These are phyloP conservation scores for Cucurbita ficifolia DNA, from an alignment of 306 rosid species.

Conservation along the genomic window DNA sequence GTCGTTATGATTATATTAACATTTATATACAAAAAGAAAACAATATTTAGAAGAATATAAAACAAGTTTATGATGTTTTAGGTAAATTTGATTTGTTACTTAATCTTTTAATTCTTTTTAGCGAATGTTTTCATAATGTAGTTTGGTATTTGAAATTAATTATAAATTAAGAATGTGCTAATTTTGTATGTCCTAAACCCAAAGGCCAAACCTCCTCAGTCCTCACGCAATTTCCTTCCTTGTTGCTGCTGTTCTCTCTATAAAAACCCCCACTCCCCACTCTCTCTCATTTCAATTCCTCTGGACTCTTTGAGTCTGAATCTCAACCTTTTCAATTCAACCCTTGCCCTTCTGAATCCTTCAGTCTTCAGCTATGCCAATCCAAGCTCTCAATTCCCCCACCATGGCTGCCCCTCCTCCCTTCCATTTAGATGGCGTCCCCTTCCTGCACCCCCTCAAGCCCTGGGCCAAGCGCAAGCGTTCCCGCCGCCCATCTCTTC, in stretches of 20 bases:
- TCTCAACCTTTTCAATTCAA: too few relatives aligned
- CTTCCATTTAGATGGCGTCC: not conserved
- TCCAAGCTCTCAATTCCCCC: conserved; percentile 64
- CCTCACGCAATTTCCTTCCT: conserved; percentile 64
- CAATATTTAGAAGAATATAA: too few relatives aligned
- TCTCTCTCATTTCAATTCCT: conserved; percentile 9
- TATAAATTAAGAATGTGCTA: not conserved
- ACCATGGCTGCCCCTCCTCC: conserved; percentile 20
- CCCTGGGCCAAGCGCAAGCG: conserved; percentile 66
- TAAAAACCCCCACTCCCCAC: conserved; percentile 14
- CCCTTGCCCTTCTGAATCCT: not conserved
- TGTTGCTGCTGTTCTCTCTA: conserved; percentile 1
- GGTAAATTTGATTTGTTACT: too few relatives aligned
- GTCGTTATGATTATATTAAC: too few relatives aligned
- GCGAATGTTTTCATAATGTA: too few relatives aligned
- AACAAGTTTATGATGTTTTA: too few relatives aligned
- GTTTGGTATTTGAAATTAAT: not conserved
- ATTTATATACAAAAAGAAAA: too few relatives aligned
- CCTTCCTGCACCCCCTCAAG: conserved; percentile 28
- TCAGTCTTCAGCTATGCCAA: conserved; percentile 32
- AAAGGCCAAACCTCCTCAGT: conserved; percentile 15
- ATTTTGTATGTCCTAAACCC: too few relatives aligned
- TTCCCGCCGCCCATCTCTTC: conserved; percentile 40
- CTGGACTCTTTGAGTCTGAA: too few relatives aligned
- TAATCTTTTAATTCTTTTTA: too few relatives aligned